Base-by-base conservation (phyloP, 2,329 filamentous ascomycete species). In the Talaromyces albobiverticillius region DNA sequence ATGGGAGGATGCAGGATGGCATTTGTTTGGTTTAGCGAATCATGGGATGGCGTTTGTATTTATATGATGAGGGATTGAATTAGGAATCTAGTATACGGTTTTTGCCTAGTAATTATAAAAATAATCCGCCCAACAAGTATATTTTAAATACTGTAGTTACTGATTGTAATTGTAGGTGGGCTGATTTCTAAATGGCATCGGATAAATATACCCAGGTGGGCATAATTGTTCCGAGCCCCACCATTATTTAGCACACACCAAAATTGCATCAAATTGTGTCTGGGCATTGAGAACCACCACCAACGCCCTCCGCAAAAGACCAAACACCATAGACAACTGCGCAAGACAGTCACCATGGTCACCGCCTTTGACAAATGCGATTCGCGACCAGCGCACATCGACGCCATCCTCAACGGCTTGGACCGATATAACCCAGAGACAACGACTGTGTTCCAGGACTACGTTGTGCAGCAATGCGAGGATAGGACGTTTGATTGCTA, bases 381-480 rank as follows among this genome's bases (percentile, higher is more conserved):
- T 67, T 90, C 96, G 76, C 83, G 94, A 74, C 93, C 94, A 65
- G 89, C 94, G 64, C 86, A 94, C 74, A 95, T 99, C 76, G 88
- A 90, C 71, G 82, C 79, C 74, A 96, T 99, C 70, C 90, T 99
- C 71, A 96, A 93, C 77, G 93, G 94, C 65, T 89, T 99, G 61
- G 94, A 99, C 77, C 85, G 94, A 69, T 99, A 99, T 81, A 99
- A 99, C 76, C 94, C 94, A 40, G 94, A 99, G 80, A 96, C 94
- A 49, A 95, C 95, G 47, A 84, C 84, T 59, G 82, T 89, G 62
- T 94, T 99, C 75, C 93, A 99, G 82, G 88, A 90, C 73, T 99
- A 99, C 76, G 87, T 99, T 60, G 82, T 83, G 69, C 86, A 91
- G 75, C 94, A 99, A 79, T 99, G 94, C 81, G 93, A 97, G 76